Percentiles rank a stretch among this genome's conserved stretches.
phyloP scores from a whole-genome alignment of 2,329 filamentous ascomycete species.

The Fusarium ambrosium region DNA sequence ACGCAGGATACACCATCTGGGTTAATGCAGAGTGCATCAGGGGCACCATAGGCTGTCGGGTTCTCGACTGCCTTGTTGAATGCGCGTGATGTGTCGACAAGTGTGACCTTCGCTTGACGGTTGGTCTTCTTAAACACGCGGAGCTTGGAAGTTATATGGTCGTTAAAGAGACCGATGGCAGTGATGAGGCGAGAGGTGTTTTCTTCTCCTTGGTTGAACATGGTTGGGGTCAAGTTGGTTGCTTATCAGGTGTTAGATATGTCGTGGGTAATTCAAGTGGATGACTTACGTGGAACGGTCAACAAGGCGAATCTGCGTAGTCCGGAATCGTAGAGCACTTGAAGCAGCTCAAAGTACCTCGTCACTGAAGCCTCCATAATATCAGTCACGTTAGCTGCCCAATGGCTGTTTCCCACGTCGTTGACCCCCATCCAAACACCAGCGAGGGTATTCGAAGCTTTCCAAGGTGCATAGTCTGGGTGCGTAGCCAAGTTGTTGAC shows the following conservation, averaged over 20 bases:
- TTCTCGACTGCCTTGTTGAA: constrained; percentile 60
- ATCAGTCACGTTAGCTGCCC: constrained; percentile 42
- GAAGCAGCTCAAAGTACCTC: constrained; percentile 57
- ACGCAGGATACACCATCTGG: constrained; percentile 58
- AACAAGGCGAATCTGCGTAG: constrained; percentile 71
- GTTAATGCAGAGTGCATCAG: constrained; percentile 58
- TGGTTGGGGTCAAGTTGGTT: constrained; percentile 56
- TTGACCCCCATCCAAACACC: constrained; percentile 69
- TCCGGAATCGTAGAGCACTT: constrained; percentile 65
- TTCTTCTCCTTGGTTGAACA: constrained; percentile 44
- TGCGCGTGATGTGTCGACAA: constrained; percentile 57
- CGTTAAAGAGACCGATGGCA: constrained; percentile 57
- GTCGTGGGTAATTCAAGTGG: fast-evolving
- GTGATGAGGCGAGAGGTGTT: constrained; percentile 49
- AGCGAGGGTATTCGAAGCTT: constrained; percentile 57
- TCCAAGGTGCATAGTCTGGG: constrained; percentile 57
- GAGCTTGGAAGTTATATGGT: constrained; percentile 46
- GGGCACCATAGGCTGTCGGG: constrained; percentile 57
- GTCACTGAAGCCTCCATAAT: constrained; percentile 58
- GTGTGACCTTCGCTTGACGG: constrained; percentile 47
- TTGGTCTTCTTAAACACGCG: constrained; percentile 53
- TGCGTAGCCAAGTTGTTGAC: constrained; percentile 47
- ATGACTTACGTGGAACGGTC: constrained; percentile 64
- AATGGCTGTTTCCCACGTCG: constrained; percentile 66
- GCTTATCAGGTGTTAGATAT: constrained; percentile 44